Evolutionary conservation across 257 asterid genomes (phyloP), one percentile per base, ranked within the genome.

Genomic region (Primulina huaijiensis): DNA sequence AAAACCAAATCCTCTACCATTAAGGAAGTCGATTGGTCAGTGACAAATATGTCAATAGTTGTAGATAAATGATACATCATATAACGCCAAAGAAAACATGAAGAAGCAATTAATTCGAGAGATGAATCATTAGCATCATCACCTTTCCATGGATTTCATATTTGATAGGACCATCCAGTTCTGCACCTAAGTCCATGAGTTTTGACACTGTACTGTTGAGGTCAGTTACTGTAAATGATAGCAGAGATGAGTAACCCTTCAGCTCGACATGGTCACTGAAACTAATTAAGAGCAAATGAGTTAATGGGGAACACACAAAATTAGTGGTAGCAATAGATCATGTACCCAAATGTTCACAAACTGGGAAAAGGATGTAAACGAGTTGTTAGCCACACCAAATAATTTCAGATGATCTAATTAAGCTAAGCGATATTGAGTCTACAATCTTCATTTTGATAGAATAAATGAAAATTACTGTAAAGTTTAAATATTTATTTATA

Each of bases 141-240:
- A 92, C 98, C 96, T 93, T 93, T 40, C 97, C 98, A 79, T 93
- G 96, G 75, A 86, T 72, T 84, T 90, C 97, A 74, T 93, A 78
- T 80, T 87, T 90, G 64, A 90, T 89, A 25, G 92, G 95, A 73
- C 98, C 97, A 76, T 93, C 97, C 79, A 93, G 73, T 81, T 93
- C 95, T 21, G 99, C 99, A 5, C 99, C 97, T 72, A 90, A 82
- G 58, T 89, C 79, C 89, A 94, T 83, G 73, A 90, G 85, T 64
- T 94, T 94, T 16, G 96, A 67, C 73, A 89, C 96, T 0, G 96
- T 83, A 70, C 78, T 82, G 66, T 84, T 89, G 72, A 91, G 88
- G 74, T 94, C 97, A 19, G 84, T 65, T 64, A 91, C 97, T 2
- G 92, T 89, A 69, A 93, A 93, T 37, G 99, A 94, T 71, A 90